Evolutionary conservation across 2,329 filamentous ascomycete species (phyloP).

Genomic region (Exutisphaerella laricina): DNA sequence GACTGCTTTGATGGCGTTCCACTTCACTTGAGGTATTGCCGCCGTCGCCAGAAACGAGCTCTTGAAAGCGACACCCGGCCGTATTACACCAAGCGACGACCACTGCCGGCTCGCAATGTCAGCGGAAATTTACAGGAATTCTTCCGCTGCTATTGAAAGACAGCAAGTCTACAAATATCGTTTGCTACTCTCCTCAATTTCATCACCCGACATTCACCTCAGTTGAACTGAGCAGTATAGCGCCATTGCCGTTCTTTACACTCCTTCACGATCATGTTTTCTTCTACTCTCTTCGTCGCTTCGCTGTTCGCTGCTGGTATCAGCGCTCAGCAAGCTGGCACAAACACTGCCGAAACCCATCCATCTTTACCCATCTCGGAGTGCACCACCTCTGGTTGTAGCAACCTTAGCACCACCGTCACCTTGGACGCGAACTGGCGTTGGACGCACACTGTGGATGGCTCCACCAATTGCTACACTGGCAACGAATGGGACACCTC

Average conservation of each 20-base stretch:
- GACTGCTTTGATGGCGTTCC: no score
- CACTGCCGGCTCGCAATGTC: no score
- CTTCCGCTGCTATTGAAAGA: no score
- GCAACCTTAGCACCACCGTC: conserved; percentile 32
- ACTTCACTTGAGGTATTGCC: no score
- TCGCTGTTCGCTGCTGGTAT: conserved; percentile 3
- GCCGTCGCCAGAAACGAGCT: no score
- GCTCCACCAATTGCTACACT: conserved; percentile 47
- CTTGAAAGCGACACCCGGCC: no score
- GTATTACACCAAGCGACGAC: no score
- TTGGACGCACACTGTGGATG: conserved; percentile 42
- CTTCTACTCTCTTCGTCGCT: background rate
- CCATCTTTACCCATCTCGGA: conserved; percentile 32
- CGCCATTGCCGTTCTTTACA: background rate
- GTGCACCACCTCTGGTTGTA: conserved; percentile 40
- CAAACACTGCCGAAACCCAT: conserved; percentile 37
- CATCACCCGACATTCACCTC: background rate
- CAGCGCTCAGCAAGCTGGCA: conserved; percentile 38
- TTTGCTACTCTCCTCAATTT: background rate
- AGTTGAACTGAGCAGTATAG: background rate
- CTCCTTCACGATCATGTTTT: background rate
- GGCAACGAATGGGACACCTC: conserved; percentile 40
- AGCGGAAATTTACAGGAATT: no score
- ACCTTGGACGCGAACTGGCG: conserved; percentile 48
- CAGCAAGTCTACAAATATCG: no score